Percentiles rank a stretch among this genome's conserved stretches.
phyloP scores from a whole-genome alignment of 441 rosid species.

The Eutrema salsugineum region DNA sequence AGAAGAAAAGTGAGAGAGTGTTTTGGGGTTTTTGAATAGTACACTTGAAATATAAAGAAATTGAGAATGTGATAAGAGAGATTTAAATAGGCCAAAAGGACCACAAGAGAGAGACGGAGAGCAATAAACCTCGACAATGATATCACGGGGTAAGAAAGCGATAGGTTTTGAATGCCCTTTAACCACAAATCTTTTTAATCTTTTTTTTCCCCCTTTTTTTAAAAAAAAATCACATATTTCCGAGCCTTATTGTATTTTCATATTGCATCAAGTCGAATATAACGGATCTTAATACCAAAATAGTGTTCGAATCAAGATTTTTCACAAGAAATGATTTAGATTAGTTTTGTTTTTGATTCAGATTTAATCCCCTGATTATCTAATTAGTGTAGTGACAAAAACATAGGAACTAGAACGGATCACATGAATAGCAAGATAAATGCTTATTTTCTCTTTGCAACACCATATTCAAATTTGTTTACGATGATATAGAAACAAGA shows the following conservation, averaged over 20 bases:
- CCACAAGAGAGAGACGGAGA: constrained; percentile 40
- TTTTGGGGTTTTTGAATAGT: background rate
- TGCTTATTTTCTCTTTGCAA: background rate
- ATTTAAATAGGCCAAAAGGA: constrained; percentile 52
- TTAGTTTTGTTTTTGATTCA: too few relatives aligned
- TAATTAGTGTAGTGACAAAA: too few relatives aligned
- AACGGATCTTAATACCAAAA: background rate
- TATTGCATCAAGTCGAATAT: background rate
- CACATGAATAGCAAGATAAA: background rate
- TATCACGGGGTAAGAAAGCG: constrained; percentile 68
- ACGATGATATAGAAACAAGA: too few relatives aligned
- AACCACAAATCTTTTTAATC: constrained; percentile 16
- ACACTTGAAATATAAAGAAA: constrained; percentile 27
- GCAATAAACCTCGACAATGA: constrained; percentile 58
- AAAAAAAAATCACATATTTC: background rate
- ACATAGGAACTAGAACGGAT: too few relatives aligned
- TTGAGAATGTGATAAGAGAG: constrained; percentile 51
- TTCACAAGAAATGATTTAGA: too few relatives aligned
- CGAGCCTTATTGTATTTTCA: background rate
- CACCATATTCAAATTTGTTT: too few relatives aligned
- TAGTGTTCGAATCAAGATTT: background rate
- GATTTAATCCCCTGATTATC: too few relatives aligned
- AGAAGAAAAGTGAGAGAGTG: constrained; percentile 4
- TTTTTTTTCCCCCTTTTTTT: background rate
- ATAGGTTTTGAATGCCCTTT: constrained; percentile 30